Percentiles rank a stretch among this genome's conserved stretches.
phyloP scores from a whole-genome alignment of 805 yeast species.

The Starmerella apicola region DNA sequence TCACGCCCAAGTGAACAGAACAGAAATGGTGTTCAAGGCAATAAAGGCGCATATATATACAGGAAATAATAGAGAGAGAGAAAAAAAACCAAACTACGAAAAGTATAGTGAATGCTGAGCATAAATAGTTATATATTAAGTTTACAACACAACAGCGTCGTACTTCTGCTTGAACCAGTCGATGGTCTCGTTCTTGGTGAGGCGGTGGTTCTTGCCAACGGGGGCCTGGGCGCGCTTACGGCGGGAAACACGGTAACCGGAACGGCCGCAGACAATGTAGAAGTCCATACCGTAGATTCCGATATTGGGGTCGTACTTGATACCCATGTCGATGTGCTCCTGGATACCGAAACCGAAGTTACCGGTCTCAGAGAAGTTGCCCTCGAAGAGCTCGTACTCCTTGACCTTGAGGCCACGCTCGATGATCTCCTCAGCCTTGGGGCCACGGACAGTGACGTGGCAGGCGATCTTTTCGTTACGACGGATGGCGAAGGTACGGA shows the following conservation, averaged over 20 bases:
- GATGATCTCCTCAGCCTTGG: constrained; percentile 98
- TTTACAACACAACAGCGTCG: constrained; percentile 78
- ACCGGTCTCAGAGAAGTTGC: constrained; percentile 97
- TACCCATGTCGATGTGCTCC: constrained; percentile 99
- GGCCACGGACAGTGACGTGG: constrained; percentile 99
- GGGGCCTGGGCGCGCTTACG: constrained; percentile 77
- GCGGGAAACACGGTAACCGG: constrained; percentile 97
- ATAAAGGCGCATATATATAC: no score
- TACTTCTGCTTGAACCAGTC: constrained; percentile 99
- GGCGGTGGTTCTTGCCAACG: constrained; percentile 87
- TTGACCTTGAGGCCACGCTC: constrained; percentile 99
- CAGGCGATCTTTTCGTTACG: constrained; percentile 99
- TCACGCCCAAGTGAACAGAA: no score
- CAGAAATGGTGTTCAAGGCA: no score
- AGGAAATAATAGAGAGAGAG: no score
- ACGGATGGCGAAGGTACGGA: constrained; percentile 99
- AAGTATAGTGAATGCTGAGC: no score
- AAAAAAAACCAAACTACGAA: no score
- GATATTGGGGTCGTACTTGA: constrained; percentile 98
- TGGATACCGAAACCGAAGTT: constrained; percentile 99
- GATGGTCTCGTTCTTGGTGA: constrained; percentile 86
- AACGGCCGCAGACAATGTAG: constrained; percentile 98
- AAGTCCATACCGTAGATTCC: constrained; percentile 99
- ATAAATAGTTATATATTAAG: neutral
- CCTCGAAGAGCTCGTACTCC: constrained; percentile 91